Evolutionary conservation across 2,329 filamentous ascomycete genomes (phyloP), one percentile per base, ranked within the genome.

Genomic region (Pseudocercospora macadamiae): DNA sequence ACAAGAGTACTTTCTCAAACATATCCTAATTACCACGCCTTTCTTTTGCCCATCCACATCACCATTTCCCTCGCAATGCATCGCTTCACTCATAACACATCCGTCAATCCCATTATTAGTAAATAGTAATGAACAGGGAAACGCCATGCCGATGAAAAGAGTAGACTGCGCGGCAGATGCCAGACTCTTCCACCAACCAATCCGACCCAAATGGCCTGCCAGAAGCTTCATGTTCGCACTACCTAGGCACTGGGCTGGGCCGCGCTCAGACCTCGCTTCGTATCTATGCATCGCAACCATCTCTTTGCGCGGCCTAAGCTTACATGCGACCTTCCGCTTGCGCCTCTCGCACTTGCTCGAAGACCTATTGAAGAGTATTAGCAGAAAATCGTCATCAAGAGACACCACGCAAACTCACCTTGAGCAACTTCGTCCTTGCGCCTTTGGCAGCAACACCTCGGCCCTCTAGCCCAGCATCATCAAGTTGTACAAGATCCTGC

Each of bases 351-450:
- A 97, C 93, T 80, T 97, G 93, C 70, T 97, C 95, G 77, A 97
- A 97, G 57, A 97, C 86, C 86, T 89, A 67, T 19, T 10, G n/a
- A 19, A 1, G 21, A 2, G 45, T 7, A 4, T 8, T 23, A 7
- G 3, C 21, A 53, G 25, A 32, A 23, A 4, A 7, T 9, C 19
- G 53, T n/a, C n/a, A n/a, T n/a, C n/a, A n/a, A n/a, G n/a, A n/a
- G n/a, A n/a, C n/a, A n/a, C n/a, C n/a, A n/a, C n/a, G n/a, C n/a
- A n/a, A n/a, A 76, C 76, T 74, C 68, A 88, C 95, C 86, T 99
- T 99, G 61, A 99, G 80, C 91, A 99, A 96, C 84, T 99, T 99
- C 74, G 93, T 89, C 67, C 95, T 84, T 16, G 95, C 95, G 68
- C 95, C 95, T 57, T 97, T 84, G 54, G 95, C 95, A 74, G 96